Evolutionary conservation across 371 early-diverging fungal species (phyloP).

Genomic region (Mortierella sp.): DNA sequence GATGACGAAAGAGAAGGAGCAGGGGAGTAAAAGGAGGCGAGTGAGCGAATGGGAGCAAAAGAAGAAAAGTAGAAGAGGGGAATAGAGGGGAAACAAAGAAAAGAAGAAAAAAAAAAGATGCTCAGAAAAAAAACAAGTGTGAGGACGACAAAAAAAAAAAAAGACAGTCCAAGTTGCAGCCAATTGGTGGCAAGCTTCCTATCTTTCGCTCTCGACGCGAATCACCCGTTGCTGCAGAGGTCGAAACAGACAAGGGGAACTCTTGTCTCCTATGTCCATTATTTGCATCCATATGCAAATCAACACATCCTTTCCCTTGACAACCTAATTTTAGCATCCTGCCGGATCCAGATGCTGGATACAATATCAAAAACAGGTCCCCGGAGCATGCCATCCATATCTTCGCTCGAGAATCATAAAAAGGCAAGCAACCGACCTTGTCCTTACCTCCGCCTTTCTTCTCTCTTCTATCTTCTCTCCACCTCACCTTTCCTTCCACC

Average conservation of each 20-base stretch:
- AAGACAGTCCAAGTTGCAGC: not conserved
- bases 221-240: no score
- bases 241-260: no score
- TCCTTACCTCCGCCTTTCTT: not conserved
- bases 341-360: not conserved
- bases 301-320: not conserved
- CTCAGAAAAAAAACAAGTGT: not conserved
- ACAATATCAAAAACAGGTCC: not conserved
- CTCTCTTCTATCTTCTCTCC: not conserved
- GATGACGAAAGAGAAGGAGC: not conserved
- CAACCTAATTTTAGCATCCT: not conserved
- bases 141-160: not conserved
- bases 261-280: no score
- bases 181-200: no score
- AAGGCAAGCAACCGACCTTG: not conserved
- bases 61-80: not conserved
- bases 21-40: not conserved
- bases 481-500: not conserved
- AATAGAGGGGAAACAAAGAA: not conserved
- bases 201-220: no score
- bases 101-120: slow-evolving; percentile 5
- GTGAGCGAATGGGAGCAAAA: not conserved
- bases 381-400: no score
- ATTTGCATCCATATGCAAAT: no score
- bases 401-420: not conserved